These are phyloP conservation scores for Elsinoe perseae DNA, from an alignment of 2,329 filamentous ascomycete genomes.

Conservation along the genomic window DNA sequence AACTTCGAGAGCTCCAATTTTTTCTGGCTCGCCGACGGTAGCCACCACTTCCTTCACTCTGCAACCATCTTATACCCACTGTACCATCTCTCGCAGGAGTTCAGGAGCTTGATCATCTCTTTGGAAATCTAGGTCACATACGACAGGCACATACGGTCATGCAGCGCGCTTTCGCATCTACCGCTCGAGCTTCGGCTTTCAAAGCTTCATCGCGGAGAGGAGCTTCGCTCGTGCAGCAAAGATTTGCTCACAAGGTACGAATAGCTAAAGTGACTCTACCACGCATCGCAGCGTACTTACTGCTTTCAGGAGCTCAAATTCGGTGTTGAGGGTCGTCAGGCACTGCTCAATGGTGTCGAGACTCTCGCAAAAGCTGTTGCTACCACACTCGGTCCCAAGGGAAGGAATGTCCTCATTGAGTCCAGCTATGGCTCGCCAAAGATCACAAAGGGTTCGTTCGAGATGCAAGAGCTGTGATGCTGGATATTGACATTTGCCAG, in stretches of 20 bases:
- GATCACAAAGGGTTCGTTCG: constrained; percentile 86
- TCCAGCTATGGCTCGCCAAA: constrained; percentile 97
- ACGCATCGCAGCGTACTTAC: constrained; percentile 13
- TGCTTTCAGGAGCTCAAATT: constrained; percentile 82
- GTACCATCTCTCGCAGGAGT: constrained; percentile 1
- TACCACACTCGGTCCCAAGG: constrained; percentile 94
- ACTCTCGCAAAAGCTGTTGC: constrained; percentile 93
- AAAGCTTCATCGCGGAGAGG: constrained; percentile 49
- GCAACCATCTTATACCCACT: not conserved
- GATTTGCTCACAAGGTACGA: constrained; percentile 93
- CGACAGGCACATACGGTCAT: constrained; percentile 42
- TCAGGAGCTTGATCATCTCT: constrained; percentile 14
- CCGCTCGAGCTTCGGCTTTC: constrained; percentile 71
- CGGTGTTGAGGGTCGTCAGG: constrained; percentile 83
- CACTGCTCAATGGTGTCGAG: constrained; percentile 88
- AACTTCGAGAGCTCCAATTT: not conserved
- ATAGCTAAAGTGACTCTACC: not conserved
- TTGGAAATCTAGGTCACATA: constrained; percentile 1
- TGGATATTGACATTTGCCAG: constrained; percentile 26
- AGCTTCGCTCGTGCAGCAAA: constrained; percentile 70
- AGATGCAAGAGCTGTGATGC: not conserved
- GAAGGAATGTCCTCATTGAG: constrained; percentile 96
- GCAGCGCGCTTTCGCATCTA: constrained; percentile 88
- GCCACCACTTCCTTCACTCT: not conserved
- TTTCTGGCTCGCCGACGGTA: not conserved